Conservation (phyloP, 345 rosid species). For the Eucalyptus brandiana region DNA sequence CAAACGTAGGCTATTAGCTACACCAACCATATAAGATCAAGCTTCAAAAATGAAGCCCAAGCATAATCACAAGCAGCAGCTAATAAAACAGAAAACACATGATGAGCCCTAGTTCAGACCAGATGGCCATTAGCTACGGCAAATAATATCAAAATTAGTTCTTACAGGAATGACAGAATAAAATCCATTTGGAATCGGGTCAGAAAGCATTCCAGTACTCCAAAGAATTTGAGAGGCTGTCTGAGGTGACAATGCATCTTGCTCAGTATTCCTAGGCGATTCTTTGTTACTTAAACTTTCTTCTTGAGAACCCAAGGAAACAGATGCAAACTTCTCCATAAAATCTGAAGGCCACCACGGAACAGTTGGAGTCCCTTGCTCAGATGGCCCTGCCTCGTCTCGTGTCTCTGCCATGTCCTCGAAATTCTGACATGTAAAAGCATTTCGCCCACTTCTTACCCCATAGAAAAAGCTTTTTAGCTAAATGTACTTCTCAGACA, state of each 20-base stretch:
- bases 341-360: conserved; percentile 90
- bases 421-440: conserved; percentile 36
- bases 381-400: conserved; percentile 61
- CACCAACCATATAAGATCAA: neutral
- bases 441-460: conserved; percentile 55
- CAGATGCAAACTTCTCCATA: conserved; percentile 61
- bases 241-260: conserved; percentile 47
- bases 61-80: neutral
- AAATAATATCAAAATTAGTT: neutral
- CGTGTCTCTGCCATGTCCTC: conserved; percentile 71
- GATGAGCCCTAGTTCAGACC: neutral
- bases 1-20: neutral
- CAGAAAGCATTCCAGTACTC: conserved; percentile 81
- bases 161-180: conserved; percentile 74
- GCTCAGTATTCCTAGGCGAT: conserved; percentile 52
- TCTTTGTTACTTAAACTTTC: conserved; percentile 39
- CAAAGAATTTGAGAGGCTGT: conserved; percentile 85
- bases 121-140: neutral
- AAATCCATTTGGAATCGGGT: conserved; percentile 84
- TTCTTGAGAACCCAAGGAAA: conserved; percentile 66
- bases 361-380: conserved; percentile 57
- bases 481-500: conserved; percentile 14
- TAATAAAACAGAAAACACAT: neutral
- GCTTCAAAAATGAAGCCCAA: neutral
- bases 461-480: conserved; percentile 28